phyloP scores from a whole-genome alignment of 768 basidiomycete species.

The Stropharia rugosoannulata region DNA sequence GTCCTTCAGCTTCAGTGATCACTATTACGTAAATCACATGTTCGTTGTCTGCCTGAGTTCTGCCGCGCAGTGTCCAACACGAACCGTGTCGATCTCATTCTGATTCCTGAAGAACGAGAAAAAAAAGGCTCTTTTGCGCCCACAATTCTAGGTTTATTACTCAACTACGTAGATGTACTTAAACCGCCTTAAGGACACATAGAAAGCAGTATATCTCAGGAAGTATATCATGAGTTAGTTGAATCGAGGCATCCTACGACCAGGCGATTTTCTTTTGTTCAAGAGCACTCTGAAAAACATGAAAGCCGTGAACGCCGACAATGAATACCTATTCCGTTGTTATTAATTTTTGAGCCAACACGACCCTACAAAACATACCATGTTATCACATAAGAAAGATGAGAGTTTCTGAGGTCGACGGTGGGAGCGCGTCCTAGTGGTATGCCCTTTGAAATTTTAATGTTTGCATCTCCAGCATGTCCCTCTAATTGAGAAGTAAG shows the following conservation, averaged over 20 bases:
- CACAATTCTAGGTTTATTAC: not conserved
- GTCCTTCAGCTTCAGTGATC: too few relatives aligned
- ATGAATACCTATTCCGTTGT: conserved; percentile 68
- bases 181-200: not conserved
- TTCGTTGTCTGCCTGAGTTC: too few relatives aligned
- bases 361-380: conserved; percentile 55
- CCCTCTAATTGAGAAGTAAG: conserved; percentile 55
- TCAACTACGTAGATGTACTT: not conserved
- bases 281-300: conserved; percentile 76
- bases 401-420: conserved; percentile 90
- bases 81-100: too few relatives aligned
- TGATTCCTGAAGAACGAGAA: too few relatives aligned
- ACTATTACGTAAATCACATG: too few relatives aligned
- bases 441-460: conserved; percentile 62
- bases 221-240: conserved; percentile 15
- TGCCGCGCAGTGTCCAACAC: too few relatives aligned
- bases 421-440: conserved; percentile 83
- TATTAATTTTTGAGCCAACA: not conserved
- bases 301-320: conserved; percentile 79
- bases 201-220: not conserved
- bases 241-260: conserved; percentile 59
- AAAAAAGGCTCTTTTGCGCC: too few relatives aligned
- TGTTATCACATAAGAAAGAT: conserved; percentile 92
- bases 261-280: conserved; percentile 49
- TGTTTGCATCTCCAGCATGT: conserved; percentile 70